phyloP scores from a whole-genome alignment of 805 yeast species.

The Candida golubevii region DNA sequence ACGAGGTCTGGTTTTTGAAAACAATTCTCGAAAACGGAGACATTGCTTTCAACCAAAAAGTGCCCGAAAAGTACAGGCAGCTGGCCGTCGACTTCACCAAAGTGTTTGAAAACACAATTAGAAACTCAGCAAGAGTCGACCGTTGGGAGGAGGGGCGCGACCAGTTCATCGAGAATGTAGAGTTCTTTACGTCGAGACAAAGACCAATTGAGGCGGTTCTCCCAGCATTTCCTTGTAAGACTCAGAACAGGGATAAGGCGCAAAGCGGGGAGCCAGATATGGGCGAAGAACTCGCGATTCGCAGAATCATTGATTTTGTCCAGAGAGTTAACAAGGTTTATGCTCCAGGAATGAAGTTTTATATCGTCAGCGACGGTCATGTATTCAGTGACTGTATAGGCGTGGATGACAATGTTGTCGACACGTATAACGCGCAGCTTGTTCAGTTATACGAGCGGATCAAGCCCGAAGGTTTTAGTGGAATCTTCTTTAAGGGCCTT shows the following conservation, averaged over 20 bases:
- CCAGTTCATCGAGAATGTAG: conserved; percentile 38
- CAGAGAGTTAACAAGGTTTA: conserved; percentile 32
- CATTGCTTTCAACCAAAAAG: conserved; percentile 6
- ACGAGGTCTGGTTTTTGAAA: conserved; percentile 33
- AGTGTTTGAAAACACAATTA: conserved; percentile 43
- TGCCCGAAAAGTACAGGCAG: not conserved
- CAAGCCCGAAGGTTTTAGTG: conserved; percentile 25
- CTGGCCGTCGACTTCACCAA: conserved; percentile 28
- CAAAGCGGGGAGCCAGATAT: conserved; percentile 47
- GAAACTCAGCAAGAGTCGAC: conserved; percentile 44
- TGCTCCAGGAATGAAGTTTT: conserved; percentile 51
- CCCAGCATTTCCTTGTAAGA: conserved; percentile 65
- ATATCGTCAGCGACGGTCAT: conserved; percentile 62
- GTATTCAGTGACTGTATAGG: conserved; percentile 63
- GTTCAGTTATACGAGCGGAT: conserved; percentile 38
- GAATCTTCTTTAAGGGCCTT: conserved; percentile 32
- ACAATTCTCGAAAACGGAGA: conserved; percentile 22
- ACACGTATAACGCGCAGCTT: conserved; percentile 42
- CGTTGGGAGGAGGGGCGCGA: conserved; percentile 43
- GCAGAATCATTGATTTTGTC: conserved; percentile 29
- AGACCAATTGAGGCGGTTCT: conserved; percentile 50
- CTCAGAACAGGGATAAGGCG: conserved; percentile 54
- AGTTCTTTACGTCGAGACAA: conserved; percentile 47
- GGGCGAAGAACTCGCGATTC: conserved; percentile 41
- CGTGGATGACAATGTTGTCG: conserved; percentile 53